A percentile compares a stretch with the other conserved stretches of the same genome.
Conservation (phyloP, 2,329 filamentous ascomycete genomes). For the Epichloe amarillans region DNA sequence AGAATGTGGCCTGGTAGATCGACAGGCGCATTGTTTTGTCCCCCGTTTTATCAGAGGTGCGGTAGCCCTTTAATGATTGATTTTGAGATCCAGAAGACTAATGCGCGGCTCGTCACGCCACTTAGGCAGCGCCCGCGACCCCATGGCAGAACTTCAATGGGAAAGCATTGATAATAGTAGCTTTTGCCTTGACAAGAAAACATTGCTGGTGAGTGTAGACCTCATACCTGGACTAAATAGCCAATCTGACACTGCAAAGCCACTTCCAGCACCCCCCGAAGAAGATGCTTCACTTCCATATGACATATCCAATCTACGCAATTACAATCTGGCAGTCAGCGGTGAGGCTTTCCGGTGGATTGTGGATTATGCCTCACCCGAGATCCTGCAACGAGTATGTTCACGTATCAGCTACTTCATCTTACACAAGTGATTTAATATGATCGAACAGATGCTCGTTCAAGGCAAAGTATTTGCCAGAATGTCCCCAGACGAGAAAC, state of each 20-base stretch:
- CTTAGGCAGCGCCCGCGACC: conserved; percentile 56
- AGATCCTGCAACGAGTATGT: conserved; percentile 56
- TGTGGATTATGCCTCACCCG: conserved; percentile 75
- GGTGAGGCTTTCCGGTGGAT: conserved; percentile 97
- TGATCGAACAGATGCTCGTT: conserved; percentile 59
- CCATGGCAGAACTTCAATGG: conserved; percentile 66
- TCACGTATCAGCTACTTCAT: background rate
- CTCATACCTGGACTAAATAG: background rate
- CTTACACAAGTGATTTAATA: background rate
- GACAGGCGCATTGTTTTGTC: conserved; percentile 78
- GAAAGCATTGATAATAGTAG: conserved; percentile 85
- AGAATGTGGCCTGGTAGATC: conserved; percentile 74
- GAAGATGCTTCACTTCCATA: conserved; percentile 75
- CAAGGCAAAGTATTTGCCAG: conserved; percentile 87
- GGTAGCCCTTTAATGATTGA: conserved; percentile 1
- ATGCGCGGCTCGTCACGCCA: background rate
- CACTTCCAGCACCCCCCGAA: conserved; percentile 56
- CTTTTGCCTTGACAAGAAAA: conserved; percentile 65
- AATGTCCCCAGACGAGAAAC: conserved; percentile 98
- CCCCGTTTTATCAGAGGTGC: conserved; percentile 69
- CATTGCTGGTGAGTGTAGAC: conserved; percentile 44
- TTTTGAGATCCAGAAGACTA: background rate
- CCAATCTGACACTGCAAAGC: conserved; percentile 30
- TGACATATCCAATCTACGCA: conserved; percentile 64
- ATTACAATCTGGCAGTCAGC: conserved; percentile 80